Base-by-base conservation (phyloP, 441 rosid genomes). In the Populus hybrid region DNA sequence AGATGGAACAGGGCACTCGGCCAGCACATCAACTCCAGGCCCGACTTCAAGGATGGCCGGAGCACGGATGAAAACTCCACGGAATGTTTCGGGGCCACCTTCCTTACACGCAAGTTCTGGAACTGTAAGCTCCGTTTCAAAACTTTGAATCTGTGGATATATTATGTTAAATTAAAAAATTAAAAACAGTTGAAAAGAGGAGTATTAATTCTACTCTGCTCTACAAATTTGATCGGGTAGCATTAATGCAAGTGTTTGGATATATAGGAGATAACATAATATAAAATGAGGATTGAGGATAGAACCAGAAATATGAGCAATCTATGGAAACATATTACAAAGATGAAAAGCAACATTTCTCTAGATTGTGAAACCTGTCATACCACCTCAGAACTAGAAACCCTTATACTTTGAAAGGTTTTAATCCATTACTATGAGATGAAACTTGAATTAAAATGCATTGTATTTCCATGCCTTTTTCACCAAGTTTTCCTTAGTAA, bases 11-110 rank as follows among this genome's bases (percentile, higher is more conserved):
- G 91, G 90, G 83, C 86, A 94, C 76, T 87, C 90, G 7, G 97
- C 98, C 74, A 95, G 84, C 78, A 94, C 97, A 84, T 93, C 92
- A 74, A 95, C 98, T 50, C 81, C 92, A 69, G 93, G 93, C 42
- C 98, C 97, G 14, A 88, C 92, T 75, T 92, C 95, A 66, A 94
- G 85, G 77, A 95, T 84, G 26, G 99, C 99, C 63, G 99, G 98
- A 84, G 99, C 98, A 61, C 97, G 97, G 42, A 95, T 95, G 81
- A 92, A 94, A 80, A 95, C 90, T 79, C 94, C 99, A 6, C 95
- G 92, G 78, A 82, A 95, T 59, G 93, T 94, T 78, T 89, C 93
- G 20, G 94, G 86, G 28, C 97, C 97, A 67, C 99, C 97, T 87
- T 95, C 99, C 82, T 86, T 80, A 77, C 94, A 82, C 54, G 90